phyloP scores from a whole-genome alignment of 257 asterid species.

The Salvia rosmarinus region DNA sequence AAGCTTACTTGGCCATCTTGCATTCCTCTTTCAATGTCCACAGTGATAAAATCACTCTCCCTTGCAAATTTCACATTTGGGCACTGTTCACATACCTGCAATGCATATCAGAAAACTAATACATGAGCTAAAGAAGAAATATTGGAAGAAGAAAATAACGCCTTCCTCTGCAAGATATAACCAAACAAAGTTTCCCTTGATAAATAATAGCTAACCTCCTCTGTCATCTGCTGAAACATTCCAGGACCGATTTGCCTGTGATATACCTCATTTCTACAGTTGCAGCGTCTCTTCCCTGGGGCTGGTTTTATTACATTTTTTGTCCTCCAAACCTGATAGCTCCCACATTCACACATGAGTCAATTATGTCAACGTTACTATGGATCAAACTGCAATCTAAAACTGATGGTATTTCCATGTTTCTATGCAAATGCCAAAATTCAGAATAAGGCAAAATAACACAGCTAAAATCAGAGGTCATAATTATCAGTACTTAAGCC shows the following conservation, averaged over 20 bases:
- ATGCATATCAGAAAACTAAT: no score
- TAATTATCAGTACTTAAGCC: not conserved
- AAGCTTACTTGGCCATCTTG: constrained; percentile 87
- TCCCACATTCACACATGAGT: constrained; percentile 28
- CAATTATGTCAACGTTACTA: not conserved
- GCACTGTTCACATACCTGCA: constrained; percentile 93
- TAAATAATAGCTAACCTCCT: constrained; percentile 58
- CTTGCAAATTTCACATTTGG: constrained; percentile 92
- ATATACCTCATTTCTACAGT: constrained; percentile 96
- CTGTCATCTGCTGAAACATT: constrained; percentile 99
- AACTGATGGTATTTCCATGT: not conserved
- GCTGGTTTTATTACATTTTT: constrained; percentile 89
- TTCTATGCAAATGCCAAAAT: not conserved
- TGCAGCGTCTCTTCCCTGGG: constrained; percentile 94
- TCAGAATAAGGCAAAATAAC: not conserved
- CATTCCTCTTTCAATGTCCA: constrained; percentile 99
- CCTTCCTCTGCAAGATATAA: not conserved
- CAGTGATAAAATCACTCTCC: constrained; percentile 87
- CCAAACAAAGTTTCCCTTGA: not conserved
- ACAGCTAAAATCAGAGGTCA: not conserved
- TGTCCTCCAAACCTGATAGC: constrained; percentile 91
- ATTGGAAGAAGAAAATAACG: not conserved
- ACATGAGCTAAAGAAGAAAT: not conserved
- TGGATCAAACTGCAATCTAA: no score
- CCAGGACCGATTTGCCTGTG: constrained; percentile 99